phyloP scores from a whole-genome alignment of 2,329 filamentous ascomycete species.

The Beauveria bassiana region DNA sequence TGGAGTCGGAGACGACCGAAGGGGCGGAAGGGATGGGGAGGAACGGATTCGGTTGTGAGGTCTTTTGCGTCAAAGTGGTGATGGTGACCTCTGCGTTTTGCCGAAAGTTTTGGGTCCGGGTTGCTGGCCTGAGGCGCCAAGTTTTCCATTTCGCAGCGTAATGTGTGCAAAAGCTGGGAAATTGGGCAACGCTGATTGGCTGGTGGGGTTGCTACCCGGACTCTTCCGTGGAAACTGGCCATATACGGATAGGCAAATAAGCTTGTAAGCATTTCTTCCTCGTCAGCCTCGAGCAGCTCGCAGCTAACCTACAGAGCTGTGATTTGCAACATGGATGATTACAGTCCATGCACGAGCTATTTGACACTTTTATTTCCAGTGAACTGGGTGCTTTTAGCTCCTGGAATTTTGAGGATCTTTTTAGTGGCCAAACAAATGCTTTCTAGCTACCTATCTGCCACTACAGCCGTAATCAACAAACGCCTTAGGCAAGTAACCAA shows the following conservation, averaged over 20 bases:
- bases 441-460: too few relatives aligned
- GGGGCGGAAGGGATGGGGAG: conserved; percentile 20
- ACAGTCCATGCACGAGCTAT: not conserved
- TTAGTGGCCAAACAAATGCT: too few relatives aligned
- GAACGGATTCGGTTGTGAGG: conserved; percentile 32
- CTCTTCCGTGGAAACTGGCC: conserved; percentile 19
- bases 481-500: too few relatives aligned
- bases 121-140: conserved; percentile 36
- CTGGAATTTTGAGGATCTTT: not conserved
- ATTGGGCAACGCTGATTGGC: conserved; percentile 41
- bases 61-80: conserved; percentile 32
- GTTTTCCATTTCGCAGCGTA: conserved; percentile 14
- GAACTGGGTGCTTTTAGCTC: not conserved
- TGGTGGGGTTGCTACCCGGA: conserved; percentile 21
- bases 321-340: not conserved
- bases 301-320: not conserved
- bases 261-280: not conserved
- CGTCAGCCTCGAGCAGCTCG: not conserved
- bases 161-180: conserved; percentile 30
- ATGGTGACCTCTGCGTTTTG: conserved; percentile 27
- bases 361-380: not conserved
- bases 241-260: too few relatives aligned
- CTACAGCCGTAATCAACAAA: too few relatives aligned
- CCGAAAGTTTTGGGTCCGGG: conserved; percentile 31
- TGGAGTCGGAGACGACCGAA: conserved; percentile 12